Conservation (phyloP, 2,329 filamentous ascomycete species). For the Xylariaceae sp. region DNA sequence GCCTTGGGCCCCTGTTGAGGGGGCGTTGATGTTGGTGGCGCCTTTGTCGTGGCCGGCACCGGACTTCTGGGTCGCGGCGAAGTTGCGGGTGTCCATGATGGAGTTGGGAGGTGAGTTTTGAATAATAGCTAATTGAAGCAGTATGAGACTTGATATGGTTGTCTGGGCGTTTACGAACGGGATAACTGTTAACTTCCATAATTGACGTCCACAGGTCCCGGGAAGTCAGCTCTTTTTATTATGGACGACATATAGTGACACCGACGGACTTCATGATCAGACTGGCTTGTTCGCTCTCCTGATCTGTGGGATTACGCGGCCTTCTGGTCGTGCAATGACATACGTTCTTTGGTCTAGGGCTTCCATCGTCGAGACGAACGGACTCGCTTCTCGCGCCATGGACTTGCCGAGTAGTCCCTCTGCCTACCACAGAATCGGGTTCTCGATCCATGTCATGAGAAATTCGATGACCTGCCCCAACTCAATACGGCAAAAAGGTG, state of each 20-base stretch:
- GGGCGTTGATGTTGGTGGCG: background rate
- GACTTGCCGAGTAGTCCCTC: conserved; percentile 6
- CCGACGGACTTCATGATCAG: background rate
- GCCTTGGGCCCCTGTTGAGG: background rate
- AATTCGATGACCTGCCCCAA: conserved; percentile 2
- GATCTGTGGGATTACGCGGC: conserved; percentile 12
- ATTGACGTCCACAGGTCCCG: background rate
- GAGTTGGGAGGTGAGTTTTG: background rate
- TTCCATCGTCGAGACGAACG: background rate
- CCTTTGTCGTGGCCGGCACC: conserved; percentile 1
- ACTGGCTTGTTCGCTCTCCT: background rate
- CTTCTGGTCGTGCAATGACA: conserved; percentile 15
- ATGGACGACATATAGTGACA: background rate
- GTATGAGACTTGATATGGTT: background rate
- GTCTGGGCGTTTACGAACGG: background rate
- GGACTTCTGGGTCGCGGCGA: conserved; percentile 1
- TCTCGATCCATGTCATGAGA: conserved; percentile 8
- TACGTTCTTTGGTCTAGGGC: background rate
- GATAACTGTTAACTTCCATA: background rate
- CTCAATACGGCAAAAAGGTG: background rate
- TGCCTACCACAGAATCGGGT: conserved; percentile 7
- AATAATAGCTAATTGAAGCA: background rate
- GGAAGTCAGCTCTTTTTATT: conserved; percentile 5
- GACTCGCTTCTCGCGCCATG: background rate
- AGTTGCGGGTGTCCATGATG: conserved; percentile 7